Evolutionary conservation across 129 eudicot genomes (phyloP).

Genomic region (Chrysanthemum seticuspe): DNA sequence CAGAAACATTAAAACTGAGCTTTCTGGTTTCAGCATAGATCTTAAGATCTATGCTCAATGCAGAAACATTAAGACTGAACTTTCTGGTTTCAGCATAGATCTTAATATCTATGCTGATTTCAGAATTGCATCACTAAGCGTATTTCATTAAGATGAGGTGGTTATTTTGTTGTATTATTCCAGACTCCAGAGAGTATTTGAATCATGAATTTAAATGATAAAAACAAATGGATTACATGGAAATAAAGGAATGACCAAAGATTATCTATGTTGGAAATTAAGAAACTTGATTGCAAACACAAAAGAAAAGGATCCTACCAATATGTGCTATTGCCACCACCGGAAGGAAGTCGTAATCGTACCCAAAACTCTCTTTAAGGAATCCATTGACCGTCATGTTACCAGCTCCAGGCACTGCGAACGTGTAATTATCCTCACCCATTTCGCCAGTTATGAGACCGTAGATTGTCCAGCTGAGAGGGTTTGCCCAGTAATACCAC

Average conservation of each 20-base stretch:
- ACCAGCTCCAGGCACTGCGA: constrained; percentile 6
- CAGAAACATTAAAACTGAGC: no score
- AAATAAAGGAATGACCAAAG: background rate
- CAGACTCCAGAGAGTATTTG: no score
- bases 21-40: no score
- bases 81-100: no score
- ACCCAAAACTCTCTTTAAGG: constrained; percentile 10
- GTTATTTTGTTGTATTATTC: no score
- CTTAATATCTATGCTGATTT: no score
- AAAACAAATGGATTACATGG: background rate
- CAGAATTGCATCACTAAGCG: no score
- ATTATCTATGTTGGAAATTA: constrained; percentile 17
- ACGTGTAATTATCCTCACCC: background rate
- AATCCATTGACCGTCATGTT: constrained; percentile 14
- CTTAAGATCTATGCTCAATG: no score
- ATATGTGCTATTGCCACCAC: constrained; percentile 18
- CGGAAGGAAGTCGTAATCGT: constrained; percentile 1
- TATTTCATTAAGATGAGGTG: no score
- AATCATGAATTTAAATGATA: background rate
- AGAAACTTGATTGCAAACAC: constrained; percentile 10
- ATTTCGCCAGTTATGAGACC: constrained; percentile 10
- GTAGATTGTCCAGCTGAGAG: constrained; percentile 15
- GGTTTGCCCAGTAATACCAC: constrained; percentile 25
- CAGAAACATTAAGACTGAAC: no score
- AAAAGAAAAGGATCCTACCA: constrained; percentile 13